phyloP scores from a whole-genome alignment of 768 basidiomycete species.

The Psilocybe azurescens region DNA sequence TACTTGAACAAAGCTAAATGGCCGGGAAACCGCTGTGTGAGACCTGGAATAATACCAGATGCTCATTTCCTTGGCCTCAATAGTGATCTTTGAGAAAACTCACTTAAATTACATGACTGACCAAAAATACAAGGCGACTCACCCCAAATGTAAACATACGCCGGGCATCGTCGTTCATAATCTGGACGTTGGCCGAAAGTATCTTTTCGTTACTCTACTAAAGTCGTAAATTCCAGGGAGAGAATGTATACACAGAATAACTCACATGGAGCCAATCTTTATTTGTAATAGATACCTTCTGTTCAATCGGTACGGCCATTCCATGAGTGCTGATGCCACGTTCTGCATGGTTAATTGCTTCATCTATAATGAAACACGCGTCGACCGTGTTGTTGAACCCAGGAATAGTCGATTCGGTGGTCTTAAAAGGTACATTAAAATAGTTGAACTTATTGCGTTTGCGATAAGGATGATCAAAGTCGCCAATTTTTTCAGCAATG shows the following conservation, averaged over 20 bases:
- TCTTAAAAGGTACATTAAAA: background rate
- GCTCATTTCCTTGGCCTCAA: background rate
- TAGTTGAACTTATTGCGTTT: too few relatives aligned
- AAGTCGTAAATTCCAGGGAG: background rate
- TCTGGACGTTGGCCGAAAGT: background rate
- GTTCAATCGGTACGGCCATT: background rate
- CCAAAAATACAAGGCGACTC: too few relatives aligned
- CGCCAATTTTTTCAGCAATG: background rate
- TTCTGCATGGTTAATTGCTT: background rate
- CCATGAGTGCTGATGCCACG: background rate
- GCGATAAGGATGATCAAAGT: background rate
- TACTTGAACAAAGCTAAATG: background rate
- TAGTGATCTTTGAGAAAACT: background rate
- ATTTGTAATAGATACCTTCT: background rate
- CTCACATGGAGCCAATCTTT: background rate
- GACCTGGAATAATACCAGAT: slow-evolving; percentile 2
- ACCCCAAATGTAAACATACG: background rate
- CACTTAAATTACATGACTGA: background rate
- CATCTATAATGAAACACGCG: background rate
- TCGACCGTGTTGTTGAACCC: background rate
- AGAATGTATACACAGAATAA: background rate
- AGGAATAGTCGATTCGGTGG: background rate
- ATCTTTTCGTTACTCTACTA: background rate
- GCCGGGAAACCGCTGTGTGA: background rate
- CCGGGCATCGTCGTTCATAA: slow-evolving; percentile 1